Evolutionary conservation across 148 eudicot genomes (phyloP), one percentile per base, ranked within the genome.

Genomic region (Dysphania ambrosioides): DNA sequence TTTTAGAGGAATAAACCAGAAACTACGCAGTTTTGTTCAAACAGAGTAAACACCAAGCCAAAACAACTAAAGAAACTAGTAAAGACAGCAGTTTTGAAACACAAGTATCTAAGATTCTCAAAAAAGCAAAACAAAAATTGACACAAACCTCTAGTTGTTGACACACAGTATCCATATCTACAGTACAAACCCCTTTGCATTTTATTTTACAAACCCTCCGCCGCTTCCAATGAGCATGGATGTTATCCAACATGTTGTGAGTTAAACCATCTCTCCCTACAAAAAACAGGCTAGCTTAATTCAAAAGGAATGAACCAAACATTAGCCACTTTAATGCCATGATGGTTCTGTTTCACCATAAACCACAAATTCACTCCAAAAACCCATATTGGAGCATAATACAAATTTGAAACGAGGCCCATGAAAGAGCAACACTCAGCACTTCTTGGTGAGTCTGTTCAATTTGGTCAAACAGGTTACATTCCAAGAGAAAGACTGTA

Each of bases 181-280:
- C 97, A 3, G 99, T 95, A 70, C 99, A 95, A 73, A 95, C 99
- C 68, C 99, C 99, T 81, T 83, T 85, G 87, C 99, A 95, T 79
- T 88, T 92, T 69, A 95, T 92, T 88, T 95, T 95, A 85, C 97
- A 92, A 32, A 92, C 97, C 83, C 99, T 90, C 61, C 91, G 73
- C 38, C 99, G 84, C 81, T 95, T 92, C 99, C 99, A 95, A 75
- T 80, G 99, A 68, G 96, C 93, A 83, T 95, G 99, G 65, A 95
- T 92, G 73, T 95, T 95, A 63, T 95, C 97, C 88, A 95, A 79
- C 99, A 95, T 95, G 84, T 94, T 94, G 86, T 95, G 99, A 13
- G 99, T 95, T 78, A 95, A 89, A 56, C 99, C 99, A 86, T 95
- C 99, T 83, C 99, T 92, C 60, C 99, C 99, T 95, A 75, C 66